Evolutionary conservation across 225 moss, liverwort and hornwort species (phyloP), one percentile per base, ranked within the genome.

Genomic region (Thuidium tamariscinum): DNA sequence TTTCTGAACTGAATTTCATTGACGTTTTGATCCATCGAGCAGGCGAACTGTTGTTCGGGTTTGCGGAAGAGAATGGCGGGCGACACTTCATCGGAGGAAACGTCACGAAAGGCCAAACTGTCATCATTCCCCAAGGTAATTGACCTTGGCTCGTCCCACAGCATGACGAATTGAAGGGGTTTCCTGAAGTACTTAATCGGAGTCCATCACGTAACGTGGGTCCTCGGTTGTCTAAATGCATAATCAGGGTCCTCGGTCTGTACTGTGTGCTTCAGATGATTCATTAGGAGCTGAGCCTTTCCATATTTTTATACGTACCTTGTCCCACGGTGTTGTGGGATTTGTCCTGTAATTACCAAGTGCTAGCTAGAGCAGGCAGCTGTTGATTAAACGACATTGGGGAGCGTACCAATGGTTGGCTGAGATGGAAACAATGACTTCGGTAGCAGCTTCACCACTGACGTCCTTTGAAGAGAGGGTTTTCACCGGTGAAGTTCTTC

Each of bases 51-150:
- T n/a, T 89, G 0, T 91, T 91, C 69, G 91, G 91, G 2, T 91
- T 91, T 49, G 91, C 32, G 26, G 91, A 91, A 62, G 89, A 91
- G 60, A 89, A 91, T 39, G 1, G 3, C 10, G 71, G 44, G 17
- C 9, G 71, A 29, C 16, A 3, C 46, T 71, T 71, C 71, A 17
- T 71, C 46, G 71, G 46, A 71, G 71, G 71, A 71, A 71, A 71
- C 71, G 71, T 46, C 71, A 44, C 71, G 71, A 81, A 52, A 81
- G 91, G 89, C 18, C 75, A 91, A 67, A 88, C 89, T 21, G 89
- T 91, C 84, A 84, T 91, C 76, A 13, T 91, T 81, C 91, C 89
- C 80, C 91, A 91, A 88, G 91, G 91, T 91, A 78, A 1, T 62
- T 1, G 22, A 44, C 15, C 13, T 21, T 32, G n/a, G n/a, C n/a